phyloP scores from a whole-genome alignment of 768 basidiomycete species.

The Mycena albidolilacea region DNA sequence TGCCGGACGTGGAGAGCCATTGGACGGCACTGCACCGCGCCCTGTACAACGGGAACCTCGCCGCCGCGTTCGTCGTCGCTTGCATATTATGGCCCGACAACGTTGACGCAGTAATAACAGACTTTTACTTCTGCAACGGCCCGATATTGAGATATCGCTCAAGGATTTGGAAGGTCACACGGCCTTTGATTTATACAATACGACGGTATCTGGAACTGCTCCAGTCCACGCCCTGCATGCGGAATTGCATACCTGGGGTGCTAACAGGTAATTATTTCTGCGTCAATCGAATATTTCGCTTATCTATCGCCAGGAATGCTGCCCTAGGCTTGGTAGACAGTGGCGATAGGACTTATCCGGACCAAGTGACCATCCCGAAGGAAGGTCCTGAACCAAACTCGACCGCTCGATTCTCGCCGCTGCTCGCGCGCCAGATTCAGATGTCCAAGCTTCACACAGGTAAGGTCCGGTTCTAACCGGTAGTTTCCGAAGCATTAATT shows the following conservation, averaged over 20 bases:
- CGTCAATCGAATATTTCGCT: constrained; percentile 31
- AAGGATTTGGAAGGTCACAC: constrained; percentile 94
- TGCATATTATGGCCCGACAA: constrained; percentile 24
- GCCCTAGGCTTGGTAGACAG: constrained; percentile 88
- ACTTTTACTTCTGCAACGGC: constrained; percentile 79
- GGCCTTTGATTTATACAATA: constrained; percentile 94
- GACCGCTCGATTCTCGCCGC: constrained; percentile 69
- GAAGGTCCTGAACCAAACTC: constrained; percentile 46
- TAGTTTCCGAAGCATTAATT: not conserved
- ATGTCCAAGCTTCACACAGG: constrained; percentile 96
- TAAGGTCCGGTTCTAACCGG: constrained; percentile 43
- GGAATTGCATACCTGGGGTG: constrained; percentile 91
- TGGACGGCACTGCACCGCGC: constrained; percentile 95
- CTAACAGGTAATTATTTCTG: constrained; percentile 70
- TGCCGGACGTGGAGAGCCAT: constrained; percentile 85
- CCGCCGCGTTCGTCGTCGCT: constrained; percentile 68
- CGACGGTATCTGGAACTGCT: constrained; percentile 83
- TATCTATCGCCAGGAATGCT: constrained; percentile 72
- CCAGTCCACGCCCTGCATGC: constrained; percentile 59
- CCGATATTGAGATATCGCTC: constrained; percentile 78
- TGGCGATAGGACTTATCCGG: constrained; percentile 84
- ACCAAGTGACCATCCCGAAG: constrained; percentile 73
- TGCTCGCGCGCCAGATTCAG: constrained; percentile 73
- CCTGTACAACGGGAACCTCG: constrained; percentile 83
- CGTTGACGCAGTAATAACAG: constrained; percentile 57